A percentile compares a stretch with the other conserved stretches of the same genome.
Conservation (phyloP, 306 rosid species). For the Vigna radiata region DNA sequence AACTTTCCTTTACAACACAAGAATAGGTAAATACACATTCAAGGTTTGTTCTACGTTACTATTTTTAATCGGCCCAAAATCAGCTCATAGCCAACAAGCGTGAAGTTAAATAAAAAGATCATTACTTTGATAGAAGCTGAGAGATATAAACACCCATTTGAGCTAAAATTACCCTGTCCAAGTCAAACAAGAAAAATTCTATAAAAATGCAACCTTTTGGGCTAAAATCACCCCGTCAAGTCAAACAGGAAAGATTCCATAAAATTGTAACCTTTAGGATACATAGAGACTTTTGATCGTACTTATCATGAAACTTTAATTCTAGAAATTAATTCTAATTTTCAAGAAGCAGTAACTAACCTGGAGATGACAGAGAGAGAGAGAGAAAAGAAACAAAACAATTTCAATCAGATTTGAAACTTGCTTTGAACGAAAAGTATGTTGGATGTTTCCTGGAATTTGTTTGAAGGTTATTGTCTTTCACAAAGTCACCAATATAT, state of each 20-base stretch:
- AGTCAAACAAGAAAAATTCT: conserved; percentile 10
- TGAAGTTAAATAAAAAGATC: conserved; percentile 28
- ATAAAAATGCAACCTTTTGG: conserved; percentile 33
- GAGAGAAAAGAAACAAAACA: neutral
- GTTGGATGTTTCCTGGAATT: neutral
- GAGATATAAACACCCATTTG: conserved; percentile 6
- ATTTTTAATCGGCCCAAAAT: conserved; percentile 24
- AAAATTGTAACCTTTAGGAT: neutral
- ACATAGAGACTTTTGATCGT: neutral
- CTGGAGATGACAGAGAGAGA: conserved; percentile 31
- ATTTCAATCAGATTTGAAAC: conserved; percentile 41
- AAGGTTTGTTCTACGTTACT: neutral
- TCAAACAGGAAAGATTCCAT: too few relatives aligned
- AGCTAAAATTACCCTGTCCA: conserved; percentile 11
- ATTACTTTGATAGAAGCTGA: neutral
- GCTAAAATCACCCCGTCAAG: too few relatives aligned
- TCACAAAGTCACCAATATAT: too few relatives aligned
- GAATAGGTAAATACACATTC: neutral
- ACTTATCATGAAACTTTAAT: neutral
- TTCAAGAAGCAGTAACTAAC: conserved; percentile 44
- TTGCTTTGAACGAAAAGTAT: neutral
- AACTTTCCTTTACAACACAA: neutral
- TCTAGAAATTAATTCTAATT: neutral
- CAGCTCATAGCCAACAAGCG: conserved; percentile 3
- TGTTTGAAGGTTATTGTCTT: conserved; percentile 25